Base-by-base conservation (phyloP, 139 green algal genomes). In the Mychonastes homosphaera region DNA sequence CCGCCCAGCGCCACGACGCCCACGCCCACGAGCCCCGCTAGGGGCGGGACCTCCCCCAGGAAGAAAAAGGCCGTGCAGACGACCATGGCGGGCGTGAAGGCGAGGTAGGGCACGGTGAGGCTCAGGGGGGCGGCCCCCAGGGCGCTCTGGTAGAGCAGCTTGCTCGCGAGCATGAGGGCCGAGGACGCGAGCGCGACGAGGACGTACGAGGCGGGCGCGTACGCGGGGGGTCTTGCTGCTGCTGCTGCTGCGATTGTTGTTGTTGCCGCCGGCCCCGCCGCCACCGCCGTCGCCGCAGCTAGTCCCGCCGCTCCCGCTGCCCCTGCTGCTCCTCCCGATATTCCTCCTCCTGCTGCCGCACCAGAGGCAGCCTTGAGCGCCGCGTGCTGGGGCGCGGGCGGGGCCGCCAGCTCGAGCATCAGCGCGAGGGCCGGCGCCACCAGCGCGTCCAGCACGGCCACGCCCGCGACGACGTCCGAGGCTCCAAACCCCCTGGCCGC, bases 21-120 rank as follows among this genome's bases (percentile, higher is more conserved):
- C 4, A 76, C 67, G 13, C 70, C 73, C 8, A 66, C 23, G 2
- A 84, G 33, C 2, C 75, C 75, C 33, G 59, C 15, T 6, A 41
- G 45, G 23, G 48, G 65, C 36, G 73, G 64, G 6, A 63, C 46
- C 54, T 80, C 76, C 21, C 69, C 71, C 0, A 81, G 32, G n/a
- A 84, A 64, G 13, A 81, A 30, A 53, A 68, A 76, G 24, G 65
- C 58, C 8, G 68, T 67, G 53, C 46, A 13, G 13, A 77, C 56
- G 30, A 80, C 48, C 33, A 83, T 71, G 21, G 70, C 71, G 18
- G 79, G 79, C 4, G 77, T 82, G 64, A 84, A 87, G 8, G 76
- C 74, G 7, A 87, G 64, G 65, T 80, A 87, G 4, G 79, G 79
- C 18, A 83, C 73, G 27, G 77, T 84, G 24, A 79, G 41, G 15